Evolutionary conservation across 805 yeast genomes (phyloP).

Genomic region (Vanderwaltozyma polyspora): DNA sequence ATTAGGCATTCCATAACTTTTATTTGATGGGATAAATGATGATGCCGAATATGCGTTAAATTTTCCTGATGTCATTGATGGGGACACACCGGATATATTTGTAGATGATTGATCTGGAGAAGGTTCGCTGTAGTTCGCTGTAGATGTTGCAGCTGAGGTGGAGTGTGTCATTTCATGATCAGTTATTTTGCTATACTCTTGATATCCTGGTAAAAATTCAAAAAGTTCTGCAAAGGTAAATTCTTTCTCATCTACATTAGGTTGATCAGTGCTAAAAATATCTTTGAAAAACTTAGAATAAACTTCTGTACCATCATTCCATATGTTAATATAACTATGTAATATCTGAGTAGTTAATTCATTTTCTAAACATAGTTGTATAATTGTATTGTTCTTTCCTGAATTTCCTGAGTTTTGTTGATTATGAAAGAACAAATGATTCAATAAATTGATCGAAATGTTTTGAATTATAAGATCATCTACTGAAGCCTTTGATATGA

Average conservation of each 20-base stretch:
- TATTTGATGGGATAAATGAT: constrained; percentile 14
- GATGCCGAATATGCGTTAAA: constrained; percentile 18
- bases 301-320: constrained; percentile 28
- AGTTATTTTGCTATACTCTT: background rate
- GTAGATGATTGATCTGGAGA: background rate
- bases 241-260: constrained; percentile 6
- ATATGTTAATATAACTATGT: constrained; percentile 15
- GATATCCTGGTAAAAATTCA: constrained; percentile 10
- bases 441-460: constrained; percentile 21
- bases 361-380: constrained; percentile 11
- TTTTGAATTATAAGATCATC: constrained; percentile 28
- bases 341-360: constrained; percentile 18
- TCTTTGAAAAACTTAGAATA: constrained; percentile 18
- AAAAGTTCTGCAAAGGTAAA: constrained; percentile 7
- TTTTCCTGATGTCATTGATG: constrained; percentile 5
- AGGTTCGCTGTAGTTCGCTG: background rate
- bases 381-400: constrained; percentile 1
- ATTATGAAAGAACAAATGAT: constrained; percentile 23
- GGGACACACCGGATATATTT: background rate
- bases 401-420: background rate
- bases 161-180: background rate
- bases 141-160: background rate
- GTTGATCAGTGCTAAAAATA: constrained; percentile 13
- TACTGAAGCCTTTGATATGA: constrained; percentile 24
- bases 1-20: background rate